Evolutionary conservation across 495 filamentous ascomycete genomes (phyloP), one percentile per base, ranked within the genome.

Genomic region (Penicillium fimorum): DNA sequence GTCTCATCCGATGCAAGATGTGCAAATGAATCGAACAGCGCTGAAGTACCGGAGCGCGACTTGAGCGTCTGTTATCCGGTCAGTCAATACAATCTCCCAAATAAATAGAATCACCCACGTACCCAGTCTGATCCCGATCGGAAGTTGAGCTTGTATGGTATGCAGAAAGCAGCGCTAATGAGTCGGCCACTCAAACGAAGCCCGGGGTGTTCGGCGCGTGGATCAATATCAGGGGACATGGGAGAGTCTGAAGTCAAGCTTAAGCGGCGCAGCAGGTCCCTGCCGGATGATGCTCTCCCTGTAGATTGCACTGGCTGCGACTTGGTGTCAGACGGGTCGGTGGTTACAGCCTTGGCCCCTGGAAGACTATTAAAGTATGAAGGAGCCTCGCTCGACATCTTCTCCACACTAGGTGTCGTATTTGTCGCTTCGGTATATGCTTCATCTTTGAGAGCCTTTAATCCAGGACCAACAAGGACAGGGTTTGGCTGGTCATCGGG

Each of bases 91-190:
- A 3, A 20, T 46, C 10, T 18, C 15, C 22, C 7, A 13, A 9
- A 27, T 32, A 5, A 30, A 24, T 2, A 11, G 13, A 20, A 37
- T 49, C 27, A 13, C 51, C 10, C 22, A 57, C 83, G 58, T 81
- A 89, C 87, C 91, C 91, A 95, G 58, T 91, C 81, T 40, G 79
- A 76, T n/a, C 82, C 85, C 44, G 82, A 78, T 57, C 77, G 79
- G 55, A 85, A 88, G 25, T 82, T 79, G 38, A 93, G 62, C 35
- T 85, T 82, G 70, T 94, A 87, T 9, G 92, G 92, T 22, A 94
- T 84, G 61, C 85, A 90, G 65, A 93, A 93, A 20, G 90, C 89
- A 17, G 87, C 92, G 44, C 89, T 94, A 59, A 97, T 94, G 56
- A 96, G 81, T 55, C 87, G 84, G 2, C 92, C 91, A 43, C 84